These are phyloP conservation scores for Lasiosphaeria hispida DNA, from an alignment of 495 filamentous ascomycete genomes.

Conservation along the genomic window DNA sequence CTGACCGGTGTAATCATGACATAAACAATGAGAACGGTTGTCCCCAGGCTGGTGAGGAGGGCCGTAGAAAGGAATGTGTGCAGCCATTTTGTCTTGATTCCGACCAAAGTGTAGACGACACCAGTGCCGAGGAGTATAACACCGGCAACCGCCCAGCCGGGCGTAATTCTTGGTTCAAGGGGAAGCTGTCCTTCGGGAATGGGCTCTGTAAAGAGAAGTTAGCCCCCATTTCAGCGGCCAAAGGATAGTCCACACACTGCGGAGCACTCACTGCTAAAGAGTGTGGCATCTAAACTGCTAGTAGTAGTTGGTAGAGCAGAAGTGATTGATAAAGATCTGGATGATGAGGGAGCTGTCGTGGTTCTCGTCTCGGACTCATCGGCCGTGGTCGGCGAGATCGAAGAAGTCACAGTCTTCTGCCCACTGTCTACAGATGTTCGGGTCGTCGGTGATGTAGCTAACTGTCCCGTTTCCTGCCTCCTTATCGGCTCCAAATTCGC, in stretches of 20 bases:
- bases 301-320: neutral
- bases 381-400: neutral
- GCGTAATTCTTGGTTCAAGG: constrained; percentile 70
- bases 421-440: neutral
- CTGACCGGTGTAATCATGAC: constrained; percentile 80
- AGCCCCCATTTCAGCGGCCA: neutral
- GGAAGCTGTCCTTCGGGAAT: constrained; percentile 57
- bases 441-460: neutral
- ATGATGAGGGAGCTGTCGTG: neutral
- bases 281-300: neutral
- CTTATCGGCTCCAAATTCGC: neutral
- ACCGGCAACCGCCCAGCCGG: constrained; percentile 75
- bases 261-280: neutral
- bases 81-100: constrained; percentile 80
- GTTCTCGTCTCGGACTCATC: neutral
- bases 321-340: neutral
- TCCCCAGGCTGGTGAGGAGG: constrained; percentile 68
- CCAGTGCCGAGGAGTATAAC: constrained; percentile 72
- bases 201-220: constrained; percentile 28
- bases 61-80: constrained; percentile 80
- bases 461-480: neutral
- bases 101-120: constrained; percentile 66
- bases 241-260: no score
- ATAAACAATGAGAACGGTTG: constrained; percentile 84
- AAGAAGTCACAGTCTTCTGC: neutral